phyloP scores from a whole-genome alignment of 495 filamentous ascomycete species.

The Aspergillus avenaceus region DNA sequence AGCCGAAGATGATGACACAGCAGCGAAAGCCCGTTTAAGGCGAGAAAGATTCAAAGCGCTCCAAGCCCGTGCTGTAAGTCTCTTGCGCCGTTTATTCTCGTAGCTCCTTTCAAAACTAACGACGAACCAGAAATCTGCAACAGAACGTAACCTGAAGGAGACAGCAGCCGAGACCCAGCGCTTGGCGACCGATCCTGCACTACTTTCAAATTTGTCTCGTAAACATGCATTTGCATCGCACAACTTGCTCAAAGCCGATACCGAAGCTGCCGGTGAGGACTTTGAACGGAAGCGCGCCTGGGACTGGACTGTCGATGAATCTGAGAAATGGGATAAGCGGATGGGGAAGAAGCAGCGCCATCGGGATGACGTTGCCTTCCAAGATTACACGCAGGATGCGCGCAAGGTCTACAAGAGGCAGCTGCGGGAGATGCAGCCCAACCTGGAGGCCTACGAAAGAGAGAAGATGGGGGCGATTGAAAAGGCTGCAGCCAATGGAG shows the following conservation, averaged over 20 bases:
- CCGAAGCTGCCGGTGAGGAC: conserved; percentile 78
- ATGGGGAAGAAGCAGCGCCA: conserved; percentile 80
- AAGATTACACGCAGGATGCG: conserved; percentile 82
- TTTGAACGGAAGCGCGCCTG: conserved; percentile 97
- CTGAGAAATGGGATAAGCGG: conserved; percentile 87
- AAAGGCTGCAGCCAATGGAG: conserved; percentile 71
- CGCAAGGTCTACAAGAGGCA: conserved; percentile 93
- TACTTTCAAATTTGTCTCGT: conserved; percentile 67
- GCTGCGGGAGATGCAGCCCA: conserved; percentile 62
- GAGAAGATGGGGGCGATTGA: conserved; percentile 82
- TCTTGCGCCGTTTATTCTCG: not conserved
- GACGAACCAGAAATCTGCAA: conserved; percentile 57
- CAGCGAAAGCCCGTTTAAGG: conserved; percentile 30
- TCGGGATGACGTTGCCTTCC: conserved; percentile 82
- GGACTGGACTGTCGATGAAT: conserved; percentile 97
- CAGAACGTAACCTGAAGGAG: conserved; percentile 76
- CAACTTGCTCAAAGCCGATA: conserved; percentile 89
- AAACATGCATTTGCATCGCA: conserved; percentile 83
- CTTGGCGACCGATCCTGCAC: conserved; percentile 66
- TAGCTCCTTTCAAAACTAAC: conserved; percentile 17
- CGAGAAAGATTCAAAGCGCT: conserved; percentile 71
- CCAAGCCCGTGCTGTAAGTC: conserved; percentile 65
- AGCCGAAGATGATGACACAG: conserved; percentile 26
- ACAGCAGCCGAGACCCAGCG: conserved; percentile 79
- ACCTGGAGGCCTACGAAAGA: conserved; percentile 77